A percentile compares a stretch with the other conserved stretches of the same genome.
These are phyloP conservation scores for Fusarium sarcochroum DNA, from an alignment of 2,329 filamentous ascomycete genomes.

Conservation along the genomic window DNA sequence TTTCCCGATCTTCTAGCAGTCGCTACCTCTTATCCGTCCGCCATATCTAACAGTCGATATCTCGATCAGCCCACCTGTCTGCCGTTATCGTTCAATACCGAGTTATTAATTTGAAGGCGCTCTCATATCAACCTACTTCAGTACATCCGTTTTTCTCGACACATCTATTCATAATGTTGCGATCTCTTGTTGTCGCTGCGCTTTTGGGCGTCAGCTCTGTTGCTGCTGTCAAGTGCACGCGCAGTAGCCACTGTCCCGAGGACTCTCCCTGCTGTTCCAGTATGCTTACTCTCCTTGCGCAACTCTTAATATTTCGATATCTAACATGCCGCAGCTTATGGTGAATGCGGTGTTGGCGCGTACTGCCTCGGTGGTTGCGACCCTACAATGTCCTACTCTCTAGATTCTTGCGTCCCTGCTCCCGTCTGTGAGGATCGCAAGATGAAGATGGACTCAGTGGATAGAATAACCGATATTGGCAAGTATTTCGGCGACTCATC, in stretches of 20 bases:
- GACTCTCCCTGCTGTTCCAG: conserved; percentile 84
- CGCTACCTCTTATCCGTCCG: conserved; percentile 17
- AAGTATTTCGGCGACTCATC: conserved; percentile 89
- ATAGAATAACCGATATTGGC: conserved; percentile 77
- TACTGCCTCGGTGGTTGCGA: conserved; percentile 98
- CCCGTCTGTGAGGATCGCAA: conserved; percentile 84
- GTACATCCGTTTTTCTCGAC: conserved; percentile 18
- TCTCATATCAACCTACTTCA: conserved; percentile 15
- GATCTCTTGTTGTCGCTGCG: conserved; percentile 50
- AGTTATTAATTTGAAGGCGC: conserved; percentile 14
- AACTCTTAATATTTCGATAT: conserved; percentile 7
- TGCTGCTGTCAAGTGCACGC: conserved; percentile 59
- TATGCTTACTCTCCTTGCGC: conserved; percentile 57
- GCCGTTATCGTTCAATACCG: conserved; percentile 17
- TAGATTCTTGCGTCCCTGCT: conserved; percentile 87
- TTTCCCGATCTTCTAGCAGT: conserved; percentile 22
- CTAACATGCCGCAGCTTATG: conserved; percentile 76
- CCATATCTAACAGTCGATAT: conserved; percentile 25
- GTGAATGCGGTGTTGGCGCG: conserved; percentile 91
- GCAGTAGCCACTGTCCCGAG: conserved; percentile 75
- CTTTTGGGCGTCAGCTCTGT: conserved; percentile 53
- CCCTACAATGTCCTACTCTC: conserved; percentile 82
- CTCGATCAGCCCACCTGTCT: neutral
- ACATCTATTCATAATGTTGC: conserved; percentile 51
- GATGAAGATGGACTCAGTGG: conserved; percentile 80